A percentile compares a stretch with the other conserved stretches of the same genome.
Conservation (phyloP, 495 filamentous ascomycete species). For the Delitschia confertaspora region DNA sequence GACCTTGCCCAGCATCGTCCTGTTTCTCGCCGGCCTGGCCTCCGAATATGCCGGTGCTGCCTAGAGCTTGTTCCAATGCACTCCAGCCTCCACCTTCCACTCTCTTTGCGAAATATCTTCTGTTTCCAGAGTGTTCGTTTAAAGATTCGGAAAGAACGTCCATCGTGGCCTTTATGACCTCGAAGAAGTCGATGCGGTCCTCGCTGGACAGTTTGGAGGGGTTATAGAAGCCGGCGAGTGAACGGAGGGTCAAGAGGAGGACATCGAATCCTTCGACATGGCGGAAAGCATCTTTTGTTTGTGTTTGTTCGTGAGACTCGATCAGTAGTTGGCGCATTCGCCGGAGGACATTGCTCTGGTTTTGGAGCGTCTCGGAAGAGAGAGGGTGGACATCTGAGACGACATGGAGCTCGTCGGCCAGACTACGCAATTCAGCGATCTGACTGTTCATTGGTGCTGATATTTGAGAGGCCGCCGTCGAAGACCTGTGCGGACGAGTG, state of each 20-base stretch:
- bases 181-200: slow-evolving; percentile 55
- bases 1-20: slow-evolving; percentile 55
- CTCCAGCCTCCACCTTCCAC: slow-evolving; percentile 69
- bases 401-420: slow-evolving; percentile 22
- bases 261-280: slow-evolving; percentile 70
- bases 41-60: slow-evolving; percentile 50
- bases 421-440: slow-evolving; percentile 25
- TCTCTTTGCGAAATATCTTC: slow-evolving; percentile 68
- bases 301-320: slow-evolving; percentile 39
- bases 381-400: slow-evolving; percentile 11
- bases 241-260: slow-evolving; percentile 57
- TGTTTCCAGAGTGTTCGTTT: slow-evolving; percentile 74
- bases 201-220: slow-evolving; percentile 48
- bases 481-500: slow-evolving; percentile 27
- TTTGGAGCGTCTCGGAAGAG: slow-evolving; percentile 21
- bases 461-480: slow-evolving; percentile 24
- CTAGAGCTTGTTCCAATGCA: slow-evolving; percentile 62
- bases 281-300: slow-evolving; percentile 71
- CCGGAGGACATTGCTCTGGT: slow-evolving; percentile 29
- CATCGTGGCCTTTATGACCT: slow-evolving; percentile 61
- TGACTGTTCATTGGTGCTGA: slow-evolving; percentile 27
- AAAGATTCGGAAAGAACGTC: slow-evolving; percentile 66
- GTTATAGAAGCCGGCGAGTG: slow-evolving; percentile 64
- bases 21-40: slow-evolving; percentile 29
- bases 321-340: slow-evolving; percentile 50